Evolutionary conservation across 441 rosid species (phyloP).

Genomic region (Populus hybrid): DNA sequence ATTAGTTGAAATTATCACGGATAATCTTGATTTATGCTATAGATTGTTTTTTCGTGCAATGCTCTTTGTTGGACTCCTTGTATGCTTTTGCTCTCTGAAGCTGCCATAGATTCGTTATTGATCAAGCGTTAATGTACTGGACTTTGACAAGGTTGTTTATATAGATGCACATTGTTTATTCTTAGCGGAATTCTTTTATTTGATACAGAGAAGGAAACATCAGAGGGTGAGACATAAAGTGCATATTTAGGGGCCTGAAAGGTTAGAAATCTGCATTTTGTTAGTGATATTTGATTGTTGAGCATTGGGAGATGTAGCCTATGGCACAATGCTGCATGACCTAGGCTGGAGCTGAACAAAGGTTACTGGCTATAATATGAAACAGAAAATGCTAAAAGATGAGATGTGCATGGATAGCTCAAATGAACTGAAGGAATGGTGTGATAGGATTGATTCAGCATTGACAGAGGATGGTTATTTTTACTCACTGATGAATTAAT

Average conservation of each 20-base stretch:
- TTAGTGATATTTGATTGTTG: not conserved
- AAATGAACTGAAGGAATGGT: not conserved
- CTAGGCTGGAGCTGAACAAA: not conserved
- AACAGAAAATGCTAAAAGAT: constrained; percentile 1
- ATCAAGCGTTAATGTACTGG: not conserved
- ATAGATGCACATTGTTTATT: not conserved
- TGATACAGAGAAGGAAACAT: not conserved
- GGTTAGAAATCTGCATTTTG: not conserved
- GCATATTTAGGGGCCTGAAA: not conserved
- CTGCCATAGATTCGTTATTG: not conserved
- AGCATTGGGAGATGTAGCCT: not conserved
- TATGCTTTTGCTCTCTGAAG: not conserved
- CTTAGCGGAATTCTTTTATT: too few relatives aligned
- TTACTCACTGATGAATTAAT: not conserved
- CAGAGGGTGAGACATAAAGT: not conserved
- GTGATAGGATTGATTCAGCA: not conserved
- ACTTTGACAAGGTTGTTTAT: not conserved
- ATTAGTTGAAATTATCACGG: not conserved
- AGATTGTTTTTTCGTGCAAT: not conserved
- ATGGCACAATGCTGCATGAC: too few relatives aligned
- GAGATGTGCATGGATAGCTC: not conserved
- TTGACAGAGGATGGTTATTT: not conserved
- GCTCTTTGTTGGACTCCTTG: not conserved
- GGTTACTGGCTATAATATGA: not conserved
- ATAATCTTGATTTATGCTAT: not conserved